Evolutionary conservation across 768 basidiomycete species (phyloP), one percentile per base, ranked within the genome.

Genomic region (Cyclocybe cylindracea): DNA sequence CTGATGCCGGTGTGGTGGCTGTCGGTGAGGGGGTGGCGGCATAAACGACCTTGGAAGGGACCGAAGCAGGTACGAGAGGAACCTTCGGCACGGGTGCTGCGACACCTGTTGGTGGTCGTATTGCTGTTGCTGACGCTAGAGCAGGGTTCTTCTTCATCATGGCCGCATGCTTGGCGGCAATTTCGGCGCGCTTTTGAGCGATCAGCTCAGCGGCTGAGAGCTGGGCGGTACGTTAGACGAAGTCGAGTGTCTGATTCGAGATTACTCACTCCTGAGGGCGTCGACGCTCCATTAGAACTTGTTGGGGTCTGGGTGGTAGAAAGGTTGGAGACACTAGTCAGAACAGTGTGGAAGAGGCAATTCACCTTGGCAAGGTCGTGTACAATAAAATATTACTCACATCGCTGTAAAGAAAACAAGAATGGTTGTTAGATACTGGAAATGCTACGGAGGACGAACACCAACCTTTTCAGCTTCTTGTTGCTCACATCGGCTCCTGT

Each of bases 121-220:
- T 10, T 39, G 46, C 38, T 16, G 68, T 58, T 8, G 63, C 61
- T 46, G 57, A 56, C 2, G 69, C 68, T 32, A 75, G 53, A 1
- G 71, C 66, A 16, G 67, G 67, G 40, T 50, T 57, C 37, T 54
- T 62, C 51, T 68, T 76, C 66, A 79, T 83, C 79, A 91, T 86
- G 2, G 85, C 84, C 2, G 92, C 92, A 18, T 91, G 77, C 66
- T 92, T 94, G 11, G 93, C 92, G 9, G 87, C 79, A 55, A 95
- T 86, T 68, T 93, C 89, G 5, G 91, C 89, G 36, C 86, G 79
- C 69, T 90, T 91, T 70, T 89, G 87, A 16, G 87, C 86, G 48
- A 93, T 91, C 60, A 91, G 79, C 31, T 81, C 87, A 58, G 83
- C 81, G 55, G 74, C 74, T 34, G 79, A 74, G 9, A 77, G 52